Conservation (phyloP, 352 stramenopile genomes). For the Phytophthora pistaciae region DNA sequence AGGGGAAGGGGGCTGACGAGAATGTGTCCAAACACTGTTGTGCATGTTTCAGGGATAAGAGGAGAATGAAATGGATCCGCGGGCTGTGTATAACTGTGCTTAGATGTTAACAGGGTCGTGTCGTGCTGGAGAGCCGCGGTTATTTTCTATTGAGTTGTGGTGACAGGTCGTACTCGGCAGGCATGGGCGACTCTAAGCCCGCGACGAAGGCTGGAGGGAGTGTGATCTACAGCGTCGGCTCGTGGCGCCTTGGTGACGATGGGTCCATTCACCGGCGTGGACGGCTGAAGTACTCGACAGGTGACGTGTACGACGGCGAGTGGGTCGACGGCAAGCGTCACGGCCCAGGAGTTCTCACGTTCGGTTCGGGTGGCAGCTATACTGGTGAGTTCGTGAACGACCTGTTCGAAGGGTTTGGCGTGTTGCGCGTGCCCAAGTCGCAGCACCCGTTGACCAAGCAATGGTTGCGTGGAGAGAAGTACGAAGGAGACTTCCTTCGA, state of each 20-base stretch:
- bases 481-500: constrained; percentile 68
- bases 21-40: constrained; percentile 36
- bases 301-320: constrained; percentile 87
- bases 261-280: constrained; percentile 78
- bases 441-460: constrained; percentile 76
- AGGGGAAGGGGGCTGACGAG: constrained; percentile 8
- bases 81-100: constrained; percentile 6
- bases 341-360: constrained; percentile 63
- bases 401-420: constrained; percentile 72
- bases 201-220: constrained; percentile 23
- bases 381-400: constrained; percentile 61
- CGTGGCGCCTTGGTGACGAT: constrained; percentile 77
- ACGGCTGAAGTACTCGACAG: constrained; percentile 74
- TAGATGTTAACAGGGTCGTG: neutral
- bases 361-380: constrained; percentile 53
- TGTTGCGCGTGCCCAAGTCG: constrained; percentile 54
- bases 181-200: constrained; percentile 21
- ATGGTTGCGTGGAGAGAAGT: constrained; percentile 66
- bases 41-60: constrained; percentile 40
- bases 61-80: constrained; percentile 36
- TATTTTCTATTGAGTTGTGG: constrained; percentile 24
- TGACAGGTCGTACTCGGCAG: neutral
- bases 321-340: constrained; percentile 87
- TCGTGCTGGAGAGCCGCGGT: constrained; percentile 8
- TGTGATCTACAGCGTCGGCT: constrained; percentile 73